phyloP scores from a whole-genome alignment of 768 basidiomycete species.

The Tulasnella sp. region DNA sequence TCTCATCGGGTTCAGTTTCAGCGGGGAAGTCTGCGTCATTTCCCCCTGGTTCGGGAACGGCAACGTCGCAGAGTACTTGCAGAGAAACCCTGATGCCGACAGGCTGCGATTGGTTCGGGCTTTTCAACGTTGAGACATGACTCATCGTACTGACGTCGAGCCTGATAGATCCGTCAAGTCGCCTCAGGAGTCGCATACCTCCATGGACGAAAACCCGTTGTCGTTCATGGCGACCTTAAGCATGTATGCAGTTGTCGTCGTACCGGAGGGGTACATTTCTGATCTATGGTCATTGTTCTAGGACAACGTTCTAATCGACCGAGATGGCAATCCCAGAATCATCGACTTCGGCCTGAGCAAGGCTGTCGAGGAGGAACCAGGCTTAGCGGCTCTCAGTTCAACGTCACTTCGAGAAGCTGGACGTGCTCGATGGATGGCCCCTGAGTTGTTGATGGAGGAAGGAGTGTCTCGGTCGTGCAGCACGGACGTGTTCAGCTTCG shows the following conservation, averaged over 20 bases:
- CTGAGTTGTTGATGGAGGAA: conserved; percentile 2
- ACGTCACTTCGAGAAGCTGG: conserved; percentile 10
- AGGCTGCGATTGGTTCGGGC: background rate
- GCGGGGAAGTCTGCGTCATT: background rate
- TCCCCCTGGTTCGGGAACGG: conserved; percentile 10
- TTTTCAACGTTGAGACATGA: background rate
- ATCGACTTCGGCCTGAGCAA: conserved; percentile 32
- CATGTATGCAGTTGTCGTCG: background rate
- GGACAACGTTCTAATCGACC: conserved; percentile 32
- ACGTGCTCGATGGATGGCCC: conserved; percentile 17
- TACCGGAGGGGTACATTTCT: background rate
- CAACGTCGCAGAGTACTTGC: background rate
- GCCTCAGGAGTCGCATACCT: conserved; percentile 25
- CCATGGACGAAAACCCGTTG: conserved; percentile 8
- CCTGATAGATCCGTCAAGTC: conserved; percentile 8
- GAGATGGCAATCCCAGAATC: conserved; percentile 21
- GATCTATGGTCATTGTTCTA: background rate
- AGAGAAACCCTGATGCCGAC: conserved; percentile 16
- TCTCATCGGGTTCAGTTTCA: conserved; percentile 15
- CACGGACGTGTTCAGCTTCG: conserved; percentile 15
- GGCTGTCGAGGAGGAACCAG: conserved; percentile 11
- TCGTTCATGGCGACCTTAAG: conserved; percentile 27
- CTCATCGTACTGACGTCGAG: too few species aligned
- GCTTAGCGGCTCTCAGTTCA: background rate
- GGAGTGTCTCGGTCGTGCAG: background rate